phyloP scores from a whole-genome alignment of 148 eudicot species.

The Vaccinium myrtillus region DNA sequence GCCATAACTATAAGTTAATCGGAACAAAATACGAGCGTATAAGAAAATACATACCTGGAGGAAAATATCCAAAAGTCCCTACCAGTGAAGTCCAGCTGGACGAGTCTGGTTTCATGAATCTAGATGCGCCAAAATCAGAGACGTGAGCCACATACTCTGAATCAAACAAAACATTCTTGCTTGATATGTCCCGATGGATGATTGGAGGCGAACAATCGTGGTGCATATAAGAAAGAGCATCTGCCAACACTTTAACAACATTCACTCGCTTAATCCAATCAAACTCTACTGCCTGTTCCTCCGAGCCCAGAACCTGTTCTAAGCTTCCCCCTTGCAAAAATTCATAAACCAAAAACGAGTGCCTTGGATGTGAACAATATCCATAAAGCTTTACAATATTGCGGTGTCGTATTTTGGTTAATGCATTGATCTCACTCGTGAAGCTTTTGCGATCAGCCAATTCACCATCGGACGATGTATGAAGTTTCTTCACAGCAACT shows the following conservation, averaged over 20 bases:
- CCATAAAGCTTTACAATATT: not conserved
- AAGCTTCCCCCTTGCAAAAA: not conserved
- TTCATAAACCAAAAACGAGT: not conserved
- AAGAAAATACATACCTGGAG: not conserved
- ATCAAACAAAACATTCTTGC: slow-evolving; percentile 2
- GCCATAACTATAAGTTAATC: not conserved
- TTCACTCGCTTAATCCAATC: not conserved
- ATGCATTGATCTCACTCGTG: not conserved
- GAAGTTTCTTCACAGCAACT: slow-evolving; percentile 5
- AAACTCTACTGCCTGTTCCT: not conserved
- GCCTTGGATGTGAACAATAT: not conserved
- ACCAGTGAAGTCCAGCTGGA: not conserved
- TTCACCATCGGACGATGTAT: not conserved
- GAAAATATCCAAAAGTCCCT: not conserved
- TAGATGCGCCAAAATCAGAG: not conserved
- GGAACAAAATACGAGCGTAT: not conserved
- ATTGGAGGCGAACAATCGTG: not conserved
- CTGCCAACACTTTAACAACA: not conserved
- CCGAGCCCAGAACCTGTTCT: not conserved
- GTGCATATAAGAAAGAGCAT: not conserved
- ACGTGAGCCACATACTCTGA: not conserved
- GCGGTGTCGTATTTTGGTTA: not conserved
- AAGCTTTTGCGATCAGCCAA: not conserved
- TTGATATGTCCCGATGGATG: not conserved
- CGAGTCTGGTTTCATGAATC: not conserved